Conservation (phyloP, 768 basidiomycete genomes). For the Sarcodon aspratus region DNA sequence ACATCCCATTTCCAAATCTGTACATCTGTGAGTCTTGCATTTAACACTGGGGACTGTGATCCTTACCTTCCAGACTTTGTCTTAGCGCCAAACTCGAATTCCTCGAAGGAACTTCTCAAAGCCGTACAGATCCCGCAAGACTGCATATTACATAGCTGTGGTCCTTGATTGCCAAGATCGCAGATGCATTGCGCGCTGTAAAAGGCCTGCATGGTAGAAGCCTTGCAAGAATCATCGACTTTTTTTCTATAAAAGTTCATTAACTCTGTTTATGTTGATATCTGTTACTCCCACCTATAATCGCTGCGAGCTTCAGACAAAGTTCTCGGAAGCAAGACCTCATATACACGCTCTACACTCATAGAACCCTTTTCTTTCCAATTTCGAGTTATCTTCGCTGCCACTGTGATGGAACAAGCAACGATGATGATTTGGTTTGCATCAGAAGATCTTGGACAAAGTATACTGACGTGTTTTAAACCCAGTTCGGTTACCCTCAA, state of each 20-base stretch:
- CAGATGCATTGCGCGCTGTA: slow-evolving; percentile 60
- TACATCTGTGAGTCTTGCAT: not conserved
- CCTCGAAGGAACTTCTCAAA: slow-evolving; percentile 43
- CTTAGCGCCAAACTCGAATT: slow-evolving; percentile 43
- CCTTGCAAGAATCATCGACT: slow-evolving; percentile 20
- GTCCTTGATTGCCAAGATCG: slow-evolving; percentile 47
- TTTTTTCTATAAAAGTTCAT: slow-evolving; percentile 1
- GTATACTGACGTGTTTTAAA: slow-evolving; percentile 40
- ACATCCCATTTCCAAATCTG: slow-evolving; percentile 53
- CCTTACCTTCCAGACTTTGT: slow-evolving; percentile 45
- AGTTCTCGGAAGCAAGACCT: slow-evolving; percentile 25
- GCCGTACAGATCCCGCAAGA: slow-evolving; percentile 59
- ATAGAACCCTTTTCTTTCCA: slow-evolving; percentile 32
- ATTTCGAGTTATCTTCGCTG: slow-evolving; percentile 39
- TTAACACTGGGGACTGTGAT: not conserved
- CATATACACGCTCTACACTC: slow-evolving; percentile 44
- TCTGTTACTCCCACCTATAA: slow-evolving; percentile 28
- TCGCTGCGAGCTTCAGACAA: slow-evolving; percentile 28
- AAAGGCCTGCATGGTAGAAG: slow-evolving; percentile 45
- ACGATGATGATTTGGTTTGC: not conserved
- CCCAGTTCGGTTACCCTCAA: slow-evolving; percentile 30
- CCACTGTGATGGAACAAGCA: slow-evolving; percentile 16
- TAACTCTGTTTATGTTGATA: not conserved
- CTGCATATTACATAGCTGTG: slow-evolving; percentile 39
- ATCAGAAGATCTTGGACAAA: slow-evolving; percentile 5